Evolutionary conservation across 345 rosid species (phyloP), one percentile per base, ranked within the genome.

Genomic region (Luvunga scandens): DNA sequence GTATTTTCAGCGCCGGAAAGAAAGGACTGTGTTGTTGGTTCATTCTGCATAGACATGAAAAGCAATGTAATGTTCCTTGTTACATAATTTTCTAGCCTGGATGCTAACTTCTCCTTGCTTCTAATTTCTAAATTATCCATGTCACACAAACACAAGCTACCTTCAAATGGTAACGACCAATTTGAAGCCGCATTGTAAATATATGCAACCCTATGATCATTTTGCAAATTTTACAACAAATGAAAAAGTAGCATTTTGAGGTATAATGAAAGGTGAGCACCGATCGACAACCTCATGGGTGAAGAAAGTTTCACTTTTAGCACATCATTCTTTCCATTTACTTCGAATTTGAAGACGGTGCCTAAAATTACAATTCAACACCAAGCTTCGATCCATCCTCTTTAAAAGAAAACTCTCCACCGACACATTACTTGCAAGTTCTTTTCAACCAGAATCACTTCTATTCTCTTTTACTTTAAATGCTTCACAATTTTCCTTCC

Each of bases 11-110:
- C 63, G 31, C 65, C 18, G 71, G 69, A 85, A 62, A 34, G 78
- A 77, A 77, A 79, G 80, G 78, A 34, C 68, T 72, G 45, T 75
- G 78, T 77, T 63, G 45, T 72, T 34, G 73, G 77, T 69, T 67
- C 65, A 25, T 50, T 39, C 48, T 69, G 34, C 73, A 61, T 71
- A 27, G 71, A n/a, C 36, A 38, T 24, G 42, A 45, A 78, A 77
- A 66, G 73, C 73, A 77, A 76, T 73, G 78, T 50, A 69, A 38
- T 74, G 75, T 42, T 50, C 64, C 53, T 62, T 76, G 66, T 28
- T 56, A 38, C 63, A 55, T 77, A 72, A 22, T 71, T 76, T 74
- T 55, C 42, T 65, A 48, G 39, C 73, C 12, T 65, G 50, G 53
- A 69, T n/a, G 39, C 70, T 18, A 33, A 9, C n/a, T 59, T 66